These are phyloP conservation scores for Scalesia atractyloides DNA, from an alignment of 129 eudicot species.

Conservation along the genomic window DNA sequence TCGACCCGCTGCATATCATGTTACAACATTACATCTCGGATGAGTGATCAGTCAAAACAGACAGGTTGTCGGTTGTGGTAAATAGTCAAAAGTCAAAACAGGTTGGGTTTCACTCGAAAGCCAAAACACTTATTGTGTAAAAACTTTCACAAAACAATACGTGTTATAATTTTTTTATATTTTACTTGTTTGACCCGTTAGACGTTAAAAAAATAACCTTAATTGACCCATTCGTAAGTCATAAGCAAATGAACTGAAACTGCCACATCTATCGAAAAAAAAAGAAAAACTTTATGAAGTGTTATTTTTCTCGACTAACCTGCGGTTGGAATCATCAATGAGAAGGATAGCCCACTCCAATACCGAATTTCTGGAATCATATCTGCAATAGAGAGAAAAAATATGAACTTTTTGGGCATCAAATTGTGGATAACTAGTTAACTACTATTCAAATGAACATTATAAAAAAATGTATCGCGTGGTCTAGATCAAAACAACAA, in stretches of 20 bases:
- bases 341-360: conserved; percentile 95
- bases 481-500: neutral
- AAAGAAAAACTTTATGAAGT: neutral
- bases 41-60: neutral
- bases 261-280: neutral
- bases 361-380: conserved; percentile 81
- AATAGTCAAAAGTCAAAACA: neutral
- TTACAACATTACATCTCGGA: conserved; percentile 21
- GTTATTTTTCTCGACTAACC: conserved; percentile 37
- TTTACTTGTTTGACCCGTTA: neutral
- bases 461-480: neutral
- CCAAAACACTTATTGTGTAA: neutral
- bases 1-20: conserved; percentile 66
- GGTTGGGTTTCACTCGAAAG: neutral
- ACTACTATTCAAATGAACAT: neutral
- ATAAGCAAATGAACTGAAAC: neutral
- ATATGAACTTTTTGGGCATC: neutral
- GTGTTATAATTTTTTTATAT: neutral
- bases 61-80: neutral
- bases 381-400: conserved; percentile 48
- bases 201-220: neutral
- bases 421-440: neutral
- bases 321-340: conserved; percentile 90
- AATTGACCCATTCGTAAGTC: neutral
- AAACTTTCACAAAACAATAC: neutral